Evolutionary conservation across 75 land plant species (phyloP), one percentile per base, ranked within the genome.

Genomic region (Cunninghamia lanceolata): DNA sequence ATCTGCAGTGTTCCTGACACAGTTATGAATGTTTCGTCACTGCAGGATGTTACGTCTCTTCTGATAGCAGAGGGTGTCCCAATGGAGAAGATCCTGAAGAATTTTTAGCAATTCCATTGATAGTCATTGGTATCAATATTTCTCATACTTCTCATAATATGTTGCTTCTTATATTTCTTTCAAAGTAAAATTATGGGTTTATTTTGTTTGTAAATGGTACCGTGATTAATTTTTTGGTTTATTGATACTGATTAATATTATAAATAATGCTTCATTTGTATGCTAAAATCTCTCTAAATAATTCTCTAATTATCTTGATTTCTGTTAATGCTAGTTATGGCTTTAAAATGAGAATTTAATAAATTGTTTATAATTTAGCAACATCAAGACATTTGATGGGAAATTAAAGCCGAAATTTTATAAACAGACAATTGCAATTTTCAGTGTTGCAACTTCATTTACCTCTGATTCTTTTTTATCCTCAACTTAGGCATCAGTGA

Each of bases 21-120:
- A 21, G 50, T 30, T 10, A 13, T 83, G 77, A 9, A 7, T 83
- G 42, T 87, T 54, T 50, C 14, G 70, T 76, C 83, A 50, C 80
- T 88, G 90, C 95, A 97, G 98, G 98, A 94, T 86, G 93, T 97
- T 42, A 96, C 98, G 30, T 89, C 94, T 54, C 77, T 94, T 86
- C 92, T 97, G 43, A 84, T 90, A 71, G 93, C 88, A 11, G 94
- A 94, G 82, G 96, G 99, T 40, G 95, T 97, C 5, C 82, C 89
- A 71, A 89, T 81, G 84, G 95, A 97, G n/a, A 96, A 87, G 87
- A 96, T 97, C 50, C 83, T 97, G 75, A 91, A 89, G 89, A 97
- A 97, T 87, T 96, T 97, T 85, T 93, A 87, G 90, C 14, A 34
- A 30, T 63, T 35, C 28, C 80, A 79, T 43, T 52, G 87, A 45